Base-by-base conservation (phyloP, 2,329 filamentous ascomycete genomes). In the Cadophora gregata region DNA sequence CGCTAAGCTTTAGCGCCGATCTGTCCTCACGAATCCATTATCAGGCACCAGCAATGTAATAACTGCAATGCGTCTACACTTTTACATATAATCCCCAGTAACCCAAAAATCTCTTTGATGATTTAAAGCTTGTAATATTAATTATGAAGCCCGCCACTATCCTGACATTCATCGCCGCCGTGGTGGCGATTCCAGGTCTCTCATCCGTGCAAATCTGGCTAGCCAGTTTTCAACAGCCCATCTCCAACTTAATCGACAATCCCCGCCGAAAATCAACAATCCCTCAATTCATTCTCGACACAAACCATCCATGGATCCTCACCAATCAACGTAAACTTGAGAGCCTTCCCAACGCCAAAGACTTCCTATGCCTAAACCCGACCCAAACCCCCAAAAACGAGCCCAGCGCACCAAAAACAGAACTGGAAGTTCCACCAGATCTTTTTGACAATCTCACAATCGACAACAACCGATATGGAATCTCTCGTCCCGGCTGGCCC, bases 271-370 rank as follows among this genome's bases (percentile, higher is more conserved):
- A 14, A 38, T 66, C 64, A 3, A 66, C 64, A 48, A 42, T 66
- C 19, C 64, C 64, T 33, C 64, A 59, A 59, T 63, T 63, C 27
- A 62, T 66, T n/a, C 59, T 66, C 42, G 64, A 66, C 36, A 48
- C 64, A 36, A 50, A 51, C 50, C 64, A 66, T 50, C 64, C 64
- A 42, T 66, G 64, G 64, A 62, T 66, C 36, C 31, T 66, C 29
- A 25, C 48, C 19, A 62, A 66, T 42, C 59, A 59, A 36, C 64
- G 64, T 38, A 58, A 56, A 24, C 59, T 66, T 7, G 64, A 66
- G 42, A 25, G 51, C 21, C 64, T 66, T 59, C 64, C 59, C 50
- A 59, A 66, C 9, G 48, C 59, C 27, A 59, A 66, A 27, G 59
- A 19, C 24, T 59, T 66, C 42, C 51, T 66, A 25, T 63, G 64